Percentiles rank a stretch among this genome's conserved stretches.
Conservation (phyloP, 306 rosid genomes). For the Carpinus viminea region DNA sequence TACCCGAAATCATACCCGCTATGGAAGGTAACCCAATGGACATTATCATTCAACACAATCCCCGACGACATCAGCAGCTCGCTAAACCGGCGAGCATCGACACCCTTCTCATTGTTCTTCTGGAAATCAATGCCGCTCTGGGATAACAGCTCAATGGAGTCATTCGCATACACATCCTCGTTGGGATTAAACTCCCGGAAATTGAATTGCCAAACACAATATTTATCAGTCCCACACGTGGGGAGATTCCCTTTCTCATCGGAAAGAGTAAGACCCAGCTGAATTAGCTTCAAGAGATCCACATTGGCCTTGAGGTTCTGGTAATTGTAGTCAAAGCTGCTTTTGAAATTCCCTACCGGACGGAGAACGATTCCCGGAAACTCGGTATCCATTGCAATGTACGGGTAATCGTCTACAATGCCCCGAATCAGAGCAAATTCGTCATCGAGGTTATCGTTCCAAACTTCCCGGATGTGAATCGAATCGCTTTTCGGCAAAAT, state of each 20-base stretch:
- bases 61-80: slow-evolving; percentile 40
- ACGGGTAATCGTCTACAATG: slow-evolving; percentile 34
- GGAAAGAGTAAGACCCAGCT: slow-evolving; percentile 45
- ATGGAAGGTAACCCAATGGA: slow-evolving; percentile 43
- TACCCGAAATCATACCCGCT: slow-evolving; percentile 45
- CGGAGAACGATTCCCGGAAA: slow-evolving; percentile 36
- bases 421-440: slow-evolving; percentile 32
- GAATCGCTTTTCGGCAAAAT: slow-evolving; percentile 15
- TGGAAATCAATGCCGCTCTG: slow-evolving; percentile 41
- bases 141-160: slow-evolving; percentile 31
- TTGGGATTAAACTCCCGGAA: slow-evolving; percentile 35
- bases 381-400: slow-evolving; percentile 49
- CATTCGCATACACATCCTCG: slow-evolving; percentile 26
- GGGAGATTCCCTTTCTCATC: slow-evolving; percentile 50
- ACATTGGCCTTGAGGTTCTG: slow-evolving; percentile 37
- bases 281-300: slow-evolving; percentile 43
- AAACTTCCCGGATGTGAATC: slow-evolving; percentile 43
- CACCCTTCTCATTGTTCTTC: slow-evolving; percentile 45
- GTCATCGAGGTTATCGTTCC: slow-evolving; percentile 38
- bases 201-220: slow-evolving; percentile 51
- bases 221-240: slow-evolving; percentile 37
- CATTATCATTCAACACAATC: slow-evolving; percentile 24
- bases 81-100: slow-evolving; percentile 23
- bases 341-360: slow-evolving; percentile 23
- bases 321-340: slow-evolving; percentile 22